Evolutionary conservation across 1,139 yeast genomes (phyloP).

Genomic region (Saccharomyces hybrid): DNA sequence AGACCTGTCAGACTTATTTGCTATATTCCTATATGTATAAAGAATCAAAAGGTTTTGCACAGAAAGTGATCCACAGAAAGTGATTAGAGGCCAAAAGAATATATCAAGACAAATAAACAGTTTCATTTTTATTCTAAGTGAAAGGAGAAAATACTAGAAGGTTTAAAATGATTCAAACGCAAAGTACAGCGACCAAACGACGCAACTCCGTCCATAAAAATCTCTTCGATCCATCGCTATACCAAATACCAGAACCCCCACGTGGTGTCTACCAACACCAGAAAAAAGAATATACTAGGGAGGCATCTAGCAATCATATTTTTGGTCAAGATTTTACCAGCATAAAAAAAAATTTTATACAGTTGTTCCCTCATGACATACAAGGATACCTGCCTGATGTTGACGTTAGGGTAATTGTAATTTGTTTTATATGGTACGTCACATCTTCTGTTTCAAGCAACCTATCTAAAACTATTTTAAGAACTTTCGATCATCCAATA

Average conservation of each 20-base stretch:
- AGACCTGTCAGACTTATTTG: no score
- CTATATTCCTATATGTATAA: background rate
- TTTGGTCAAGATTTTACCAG: background rate
- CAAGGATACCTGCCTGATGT: conserved; percentile 21
- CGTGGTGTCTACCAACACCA: conserved; percentile 16
- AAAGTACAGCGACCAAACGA: conserved; percentile 22
- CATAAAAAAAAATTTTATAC: conserved; percentile 7
- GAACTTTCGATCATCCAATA: conserved; percentile 65
- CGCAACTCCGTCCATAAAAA: conserved; percentile 22
- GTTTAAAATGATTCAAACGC: conserved; percentile 17
- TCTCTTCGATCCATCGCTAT: conserved; percentile 20
- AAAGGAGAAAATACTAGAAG: background rate
- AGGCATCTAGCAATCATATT: background rate
- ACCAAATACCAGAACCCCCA: conserved; percentile 12
- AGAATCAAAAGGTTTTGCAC: no score
- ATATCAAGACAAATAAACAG: background rate
- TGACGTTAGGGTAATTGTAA: conserved; percentile 33
- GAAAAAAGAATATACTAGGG: conserved; percentile 2
- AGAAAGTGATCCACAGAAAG: background rate
- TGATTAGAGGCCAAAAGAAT: background rate
- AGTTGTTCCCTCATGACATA: conserved; percentile 10
- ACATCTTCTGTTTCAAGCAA: conserved; percentile 78
- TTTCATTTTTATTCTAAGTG: no score
- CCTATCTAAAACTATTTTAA: conserved; percentile 68
- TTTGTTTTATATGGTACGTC: conserved; percentile 73